A percentile compares a stretch with the other conserved stretches of the same genome.
phyloP scores from a whole-genome alignment of 129 eudicot species.

The Rutidosis leptorrhynchoides region DNA sequence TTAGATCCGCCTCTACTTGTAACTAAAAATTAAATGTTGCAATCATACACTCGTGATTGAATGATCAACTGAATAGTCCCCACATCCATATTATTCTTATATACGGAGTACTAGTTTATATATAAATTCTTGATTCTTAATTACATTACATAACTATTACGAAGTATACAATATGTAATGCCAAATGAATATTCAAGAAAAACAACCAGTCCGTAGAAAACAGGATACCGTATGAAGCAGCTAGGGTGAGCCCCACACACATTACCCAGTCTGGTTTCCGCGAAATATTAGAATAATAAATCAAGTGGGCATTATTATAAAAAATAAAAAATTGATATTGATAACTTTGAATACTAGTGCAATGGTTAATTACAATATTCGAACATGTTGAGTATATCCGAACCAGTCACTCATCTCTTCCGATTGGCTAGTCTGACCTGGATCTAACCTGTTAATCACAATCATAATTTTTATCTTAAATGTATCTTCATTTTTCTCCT shows the following conservation, averaged over 20 bases:
- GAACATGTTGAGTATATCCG: slow-evolving; percentile 36
- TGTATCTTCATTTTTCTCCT: not conserved
- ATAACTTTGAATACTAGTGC: not conserved
- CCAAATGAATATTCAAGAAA: not conserved
- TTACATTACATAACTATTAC: too few species aligned
- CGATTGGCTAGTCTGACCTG: slow-evolving; percentile 40
- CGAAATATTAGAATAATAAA: slow-evolving; percentile 16
- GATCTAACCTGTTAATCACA: slow-evolving; percentile 30
- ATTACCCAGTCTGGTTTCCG: slow-evolving; percentile 28
- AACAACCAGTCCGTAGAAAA: not conserved
- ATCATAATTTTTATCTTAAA: not conserved
- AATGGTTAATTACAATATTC: slow-evolving; percentile 29
- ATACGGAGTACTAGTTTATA: too few species aligned
- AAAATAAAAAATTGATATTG: not conserved
- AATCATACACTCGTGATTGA: too few species aligned
- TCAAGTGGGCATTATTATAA: slow-evolving; percentile 7
- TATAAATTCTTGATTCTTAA: too few species aligned
- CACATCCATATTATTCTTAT: too few species aligned
- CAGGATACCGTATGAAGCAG: not conserved
- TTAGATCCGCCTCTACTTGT: too few species aligned
- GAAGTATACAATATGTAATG: too few species aligned
- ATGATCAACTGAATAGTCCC: too few species aligned
- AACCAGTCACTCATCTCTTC: slow-evolving; percentile 13
- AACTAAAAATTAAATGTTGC: too few species aligned
- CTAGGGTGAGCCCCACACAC: slow-evolving; percentile 9